Evolutionary conservation across 176 grass and related monocot species (phyloP), one percentile per base, ranked within the genome.

Genomic region (Ensete ventricosum): DNA sequence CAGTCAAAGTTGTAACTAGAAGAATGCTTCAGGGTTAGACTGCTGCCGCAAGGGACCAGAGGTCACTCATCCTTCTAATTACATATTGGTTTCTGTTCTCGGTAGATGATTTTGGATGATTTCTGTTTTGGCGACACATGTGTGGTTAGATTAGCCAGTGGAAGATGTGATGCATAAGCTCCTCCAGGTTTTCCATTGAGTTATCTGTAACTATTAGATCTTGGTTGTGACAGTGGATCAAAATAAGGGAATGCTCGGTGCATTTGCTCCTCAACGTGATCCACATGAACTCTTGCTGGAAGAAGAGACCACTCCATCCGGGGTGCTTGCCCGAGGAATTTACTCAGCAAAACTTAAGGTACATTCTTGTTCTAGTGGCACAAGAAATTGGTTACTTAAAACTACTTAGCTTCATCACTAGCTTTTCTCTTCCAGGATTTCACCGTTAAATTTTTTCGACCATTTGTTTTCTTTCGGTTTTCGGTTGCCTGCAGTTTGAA

Each of bases 271-370:
- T 74, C 79, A 82, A 43, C 69, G 52, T 11, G 75, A 73, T 34
- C 74, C 69, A 3, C 82, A 82, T 50, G 79, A 86, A 54, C 79
- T 78, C 53, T 74, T 86, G 79, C 72, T 86, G 2, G 84, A 86
- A 82, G 84, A 86, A 82, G 84, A 82, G 29, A 86, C 79, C 19
- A 86, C 84, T 52, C 84, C 84, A 25, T 86, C 79, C 14, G 84
- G 84, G 12, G 22, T 62, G 49, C 79, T 86, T 52, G 75, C 79
- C n/a, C 79, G 75, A 62, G 84, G 84, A 78, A 71, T 71, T 62
- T 86, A 86, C 54, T 81, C 79, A 1, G 84, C 79, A 20, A 86
- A 82, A 78, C 69, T 86, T 20, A 86, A 86, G 84, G 84, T 82
- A 25, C 8, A 43, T 43, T 9, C n/a, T 57, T 20, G 21, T 20